Evolutionary conservation across 129 eudicot genomes (phyloP), one percentile per base, ranked within the genome.

Genomic region (Arctium minus): DNA sequence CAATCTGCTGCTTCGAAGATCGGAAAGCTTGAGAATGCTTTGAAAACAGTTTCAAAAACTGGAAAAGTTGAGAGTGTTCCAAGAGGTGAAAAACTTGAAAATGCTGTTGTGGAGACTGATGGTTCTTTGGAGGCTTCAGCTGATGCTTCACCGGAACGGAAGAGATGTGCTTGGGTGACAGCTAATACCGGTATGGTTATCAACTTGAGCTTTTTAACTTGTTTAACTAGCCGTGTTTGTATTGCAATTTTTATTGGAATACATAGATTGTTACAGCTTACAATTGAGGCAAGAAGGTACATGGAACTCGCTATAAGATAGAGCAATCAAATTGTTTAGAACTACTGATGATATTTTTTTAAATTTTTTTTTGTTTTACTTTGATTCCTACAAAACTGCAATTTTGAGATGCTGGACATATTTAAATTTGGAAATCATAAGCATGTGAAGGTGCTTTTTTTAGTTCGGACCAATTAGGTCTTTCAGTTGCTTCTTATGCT

Each of bases 101-200:
- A 53, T 33, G 80, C 37, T 50, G 82, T 32, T 39, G 77, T 78
- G 74, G 90, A 75, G 50, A 71, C 73, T 81, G 88, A 82, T 70
- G 56, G 85, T 40, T 84, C 73, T 18, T 83, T 65, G 69, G 86
- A 74, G 79, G 64, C 53, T 42, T 80, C 78, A 11, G 65, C 37
- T 80, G 97, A 89, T 87, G 80, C 77, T 39, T 79, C 84, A 5
- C 77, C 72, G 39, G 86, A 56, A 30, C 89, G 90, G 90, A 91
- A 91, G 88, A 87, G 94, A 74, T 95, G 99, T 83, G 91, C 97
- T 83, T 95, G 99, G 99, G 97, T 93, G 79, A 93, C 99, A 0
- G 83, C 97, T 1, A 89, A 87, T 75, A 87, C 97, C 37, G 98
- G 98, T 94, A 90, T 84, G 83, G 2, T 29, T 11, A 68, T 77